These are phyloP conservation scores for Geotrichum candidum DNA, from an alignment of 1,139 yeast genomes.

Conservation along the genomic window DNA sequence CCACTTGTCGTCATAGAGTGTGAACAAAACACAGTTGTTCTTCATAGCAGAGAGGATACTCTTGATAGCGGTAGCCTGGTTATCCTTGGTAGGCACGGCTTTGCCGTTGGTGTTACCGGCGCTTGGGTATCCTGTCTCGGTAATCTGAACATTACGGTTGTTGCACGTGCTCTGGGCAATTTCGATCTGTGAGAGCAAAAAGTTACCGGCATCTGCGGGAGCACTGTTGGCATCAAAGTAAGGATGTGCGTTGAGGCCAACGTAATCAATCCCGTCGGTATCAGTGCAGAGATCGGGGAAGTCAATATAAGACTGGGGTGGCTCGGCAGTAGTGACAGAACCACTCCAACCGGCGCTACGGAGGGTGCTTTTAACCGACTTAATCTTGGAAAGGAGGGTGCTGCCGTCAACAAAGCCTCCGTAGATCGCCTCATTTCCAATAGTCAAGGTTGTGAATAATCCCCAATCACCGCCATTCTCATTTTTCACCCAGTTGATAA, in stretches of 20 bases:
- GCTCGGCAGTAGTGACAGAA: constrained; percentile 74
- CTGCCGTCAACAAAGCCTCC: constrained; percentile 52
- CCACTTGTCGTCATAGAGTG: constrained; percentile 80
- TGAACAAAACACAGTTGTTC: constrained; percentile 57
- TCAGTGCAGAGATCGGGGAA: constrained; percentile 61
- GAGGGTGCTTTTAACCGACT: constrained; percentile 53
- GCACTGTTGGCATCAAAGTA: constrained; percentile 61
- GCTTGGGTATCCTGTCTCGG: constrained; percentile 90
- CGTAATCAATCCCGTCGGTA: constrained; percentile 60
- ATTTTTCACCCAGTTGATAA: constrained; percentile 43
- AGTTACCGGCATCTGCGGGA: constrained; percentile 69
- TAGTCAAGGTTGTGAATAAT: constrained; percentile 63
- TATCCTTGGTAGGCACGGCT: constrained; percentile 62
- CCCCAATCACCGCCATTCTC: constrained; percentile 54
- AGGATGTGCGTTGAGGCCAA: constrained; percentile 82
- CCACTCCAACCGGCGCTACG: constrained; percentile 72
- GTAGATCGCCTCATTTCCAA: constrained; percentile 83
- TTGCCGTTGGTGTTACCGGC: constrained; percentile 64
- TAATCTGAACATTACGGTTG: constrained; percentile 42
- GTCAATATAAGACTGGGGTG: constrained; percentile 64
- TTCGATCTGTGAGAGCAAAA: constrained; percentile 55
- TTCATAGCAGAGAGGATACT: constrained; percentile 50
- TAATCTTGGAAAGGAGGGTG: constrained; percentile 57
- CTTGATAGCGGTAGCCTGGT: constrained; percentile 65
- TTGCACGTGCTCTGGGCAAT: constrained; percentile 44